phyloP scores from a whole-genome alignment of 352 stramenopile genomes.

The Phytophthora boehmeriae region DNA sequence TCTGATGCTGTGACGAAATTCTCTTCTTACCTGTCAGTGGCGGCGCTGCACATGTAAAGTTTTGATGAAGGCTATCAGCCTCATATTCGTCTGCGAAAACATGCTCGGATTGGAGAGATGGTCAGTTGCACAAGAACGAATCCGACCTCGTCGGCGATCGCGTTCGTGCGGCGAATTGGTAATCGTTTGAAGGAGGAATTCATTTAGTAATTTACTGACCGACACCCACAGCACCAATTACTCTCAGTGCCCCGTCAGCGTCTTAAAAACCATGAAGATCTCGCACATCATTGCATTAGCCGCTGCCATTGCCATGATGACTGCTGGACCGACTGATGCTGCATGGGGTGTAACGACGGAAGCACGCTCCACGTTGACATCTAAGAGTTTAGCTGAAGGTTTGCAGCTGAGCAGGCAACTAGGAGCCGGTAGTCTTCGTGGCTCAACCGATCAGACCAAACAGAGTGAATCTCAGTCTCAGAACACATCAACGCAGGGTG shows the following conservation, averaged over 20 bases:
- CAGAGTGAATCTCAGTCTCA: constrained; percentile 15
- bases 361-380: background rate
- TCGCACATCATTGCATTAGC: constrained; percentile 28
- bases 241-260: constrained; percentile 1
- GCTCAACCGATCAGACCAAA: constrained; percentile 3
- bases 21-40: constrained; percentile 1
- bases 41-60: background rate
- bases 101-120: constrained; percentile 3
- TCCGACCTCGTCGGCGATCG: background rate
- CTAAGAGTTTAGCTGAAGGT: background rate
- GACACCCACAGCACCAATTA: background rate
- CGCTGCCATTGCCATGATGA: constrained; percentile 18
- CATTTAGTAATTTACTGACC: constrained; percentile 25
- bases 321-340: constrained; percentile 12
- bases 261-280: constrained; percentile 34
- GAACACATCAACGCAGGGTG: constrained; percentile 1
- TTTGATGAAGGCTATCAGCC: background rate
- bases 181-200: background rate
- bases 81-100: background rate
- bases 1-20: too few relatives aligned
- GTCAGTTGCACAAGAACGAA: background rate
- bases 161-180: too few relatives aligned
- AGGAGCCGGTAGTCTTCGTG: constrained; percentile 23
- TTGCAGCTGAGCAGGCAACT: constrained; percentile 12
- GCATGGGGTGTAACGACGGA: constrained; percentile 11